Evolutionary conservation across 176 grass and related monocot species (phyloP).

Genomic region (Lolium multiflorum): DNA sequence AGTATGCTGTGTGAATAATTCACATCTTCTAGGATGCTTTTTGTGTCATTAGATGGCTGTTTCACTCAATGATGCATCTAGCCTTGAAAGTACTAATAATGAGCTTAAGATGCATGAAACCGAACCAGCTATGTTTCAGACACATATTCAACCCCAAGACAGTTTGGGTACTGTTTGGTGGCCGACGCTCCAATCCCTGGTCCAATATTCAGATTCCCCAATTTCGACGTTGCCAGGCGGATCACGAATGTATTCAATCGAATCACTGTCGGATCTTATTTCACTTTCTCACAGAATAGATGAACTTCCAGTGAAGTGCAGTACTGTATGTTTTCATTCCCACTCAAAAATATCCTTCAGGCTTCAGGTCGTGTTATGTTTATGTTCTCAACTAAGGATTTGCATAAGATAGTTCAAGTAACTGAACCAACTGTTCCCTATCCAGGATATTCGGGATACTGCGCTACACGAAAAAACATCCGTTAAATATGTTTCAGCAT

Average conservation of each 20-base stretch:
- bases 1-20: slow-evolving; percentile 41
- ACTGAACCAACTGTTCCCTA: not conserved
- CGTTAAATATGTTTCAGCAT: not conserved
- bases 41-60: slow-evolving; percentile 40
- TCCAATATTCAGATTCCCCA: slow-evolving; percentile 21
- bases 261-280: not conserved
- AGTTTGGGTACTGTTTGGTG: slow-evolving; percentile 39
- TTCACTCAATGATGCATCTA: slow-evolving; percentile 23
- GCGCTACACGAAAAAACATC: not conserved
- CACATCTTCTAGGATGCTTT: slow-evolving; percentile 45
- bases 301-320: not conserved
- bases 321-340: not conserved
- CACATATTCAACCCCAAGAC: slow-evolving; percentile 44
- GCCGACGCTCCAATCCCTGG: slow-evolving; percentile 15
- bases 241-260: not conserved
- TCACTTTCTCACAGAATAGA: not conserved
- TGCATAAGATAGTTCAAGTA: not conserved
- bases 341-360: no score
- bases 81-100: slow-evolving; percentile 9
- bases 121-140: slow-evolving; percentile 46
- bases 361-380: no score
- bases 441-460: not conserved
- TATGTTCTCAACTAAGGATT: slow-evolving; percentile 16
- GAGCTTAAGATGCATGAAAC: slow-evolving; percentile 20
- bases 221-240: not conserved